Base-by-base conservation (phyloP, 495 filamentous ascomycete genomes). In the Xylaria telfairii region DNA sequence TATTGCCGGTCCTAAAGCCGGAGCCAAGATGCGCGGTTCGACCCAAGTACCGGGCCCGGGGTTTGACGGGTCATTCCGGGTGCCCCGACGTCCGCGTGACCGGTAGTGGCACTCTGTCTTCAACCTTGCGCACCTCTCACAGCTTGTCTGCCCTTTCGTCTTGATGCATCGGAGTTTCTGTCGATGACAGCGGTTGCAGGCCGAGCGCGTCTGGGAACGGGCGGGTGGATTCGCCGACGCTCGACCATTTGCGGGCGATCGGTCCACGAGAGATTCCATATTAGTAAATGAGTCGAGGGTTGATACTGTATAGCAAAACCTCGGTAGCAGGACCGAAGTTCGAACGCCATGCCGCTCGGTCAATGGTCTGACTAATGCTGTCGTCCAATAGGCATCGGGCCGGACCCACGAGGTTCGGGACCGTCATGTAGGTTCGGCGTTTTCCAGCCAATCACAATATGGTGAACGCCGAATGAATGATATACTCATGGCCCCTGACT, bases 121-220 rank as follows among this genome's bases (percentile, higher is more conserved):
- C 17, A 66, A 53, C 12, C 56, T 60, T 3, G 63, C 9, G 41
- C 71, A 71, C 12, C 71, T 28, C 59, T 73, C 53, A 12, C 71
- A 72, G 37, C 28, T 26, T 5, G 10, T 3, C 34, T 60, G 32
- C 19, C 26, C 61, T 66, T 34, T 51, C 24, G 49, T 37, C 34
- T 63, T 73, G 60, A 67, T 57, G 26, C 71, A 73, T 15, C 69
- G 69, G 47, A 73, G 69, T 47, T 73, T 72, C 62, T 73, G 71
- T 21, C 34, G 42, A 44, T 72, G 71, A n/a, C 69, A 73, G n/a
- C 71, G 69, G 56, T 67, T 39, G 34, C 71, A 73, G 61, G 69
- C 46, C 34, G 62, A 73, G 30, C 69, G 71, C 39, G 51, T 67
- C 49, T 67, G 67, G 30, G 34, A 28, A 8, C 28, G n/a, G 61